Evolutionary conservation across 139 green algal genomes (phyloP), one percentile per base, ranked within the genome.

Genomic region (Cymbomonas tetramitiformis): DNA sequence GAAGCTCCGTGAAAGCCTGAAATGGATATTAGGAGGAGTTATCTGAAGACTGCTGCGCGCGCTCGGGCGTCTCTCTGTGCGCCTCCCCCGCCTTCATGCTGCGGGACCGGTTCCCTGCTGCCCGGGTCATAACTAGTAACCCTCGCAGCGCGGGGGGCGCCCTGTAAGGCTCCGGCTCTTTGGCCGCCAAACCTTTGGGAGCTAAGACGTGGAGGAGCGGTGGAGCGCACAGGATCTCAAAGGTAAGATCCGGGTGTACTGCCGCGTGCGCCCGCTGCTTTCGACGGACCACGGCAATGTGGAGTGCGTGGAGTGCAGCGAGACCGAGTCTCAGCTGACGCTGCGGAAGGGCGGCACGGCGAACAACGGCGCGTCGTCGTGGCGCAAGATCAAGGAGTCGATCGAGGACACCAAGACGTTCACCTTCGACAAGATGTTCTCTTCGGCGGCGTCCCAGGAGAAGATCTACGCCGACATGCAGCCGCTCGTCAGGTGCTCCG

Each of bases 351-450:
- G 26, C 25, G 38, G 34, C 40, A 12, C 7, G 18, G 30, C 40
- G 29, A 30, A 38, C 25, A 19, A 3, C 9, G 51, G 10, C 30
- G 5, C 5, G 10, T 25, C 21, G 47, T 28, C 26, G 5, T 28
- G 47, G 6, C 47, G 26, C 7, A 18, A 15, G 38, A 41, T 33
- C 19, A 36, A 69, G 29, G 10, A 36, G 40, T 9, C 51, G 49
- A 43, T 43, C 51, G 43, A 38, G 38, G 25, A 51, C 60, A 7
- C 57, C 51, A 21, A 33, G 23, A 4, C 52, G 44, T 83, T 84
- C 51, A 56, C 59, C 48, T 86, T 88, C 51, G 85, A 94, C 78
- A 58, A 67, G 9, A 81, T 90, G 34, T 98, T 98, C 72, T 69
- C 58, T 15, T 73, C 84, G 0, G 47, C 69, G 5, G 64, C 73